These are phyloP conservation scores for Neonectria hederae DNA, from an alignment of 2,329 filamentous ascomycete species.

Conservation along the genomic window DNA sequence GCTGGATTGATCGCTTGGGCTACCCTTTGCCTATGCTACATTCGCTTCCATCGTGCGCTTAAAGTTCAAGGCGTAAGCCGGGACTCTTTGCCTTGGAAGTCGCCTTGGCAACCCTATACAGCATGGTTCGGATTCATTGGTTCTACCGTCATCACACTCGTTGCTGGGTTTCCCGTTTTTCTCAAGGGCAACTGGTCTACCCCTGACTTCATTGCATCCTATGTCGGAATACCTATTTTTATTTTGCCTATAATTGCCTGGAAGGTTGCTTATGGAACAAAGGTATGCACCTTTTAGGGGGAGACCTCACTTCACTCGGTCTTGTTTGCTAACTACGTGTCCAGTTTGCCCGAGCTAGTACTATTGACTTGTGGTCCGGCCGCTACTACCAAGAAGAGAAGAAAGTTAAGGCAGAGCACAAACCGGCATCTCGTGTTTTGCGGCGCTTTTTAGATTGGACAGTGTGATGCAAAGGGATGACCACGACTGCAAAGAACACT, in stretches of 20 bases:
- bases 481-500: not conserved
- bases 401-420: not conserved
- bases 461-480: not conserved
- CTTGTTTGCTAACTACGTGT: not conserved
- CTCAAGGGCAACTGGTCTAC: slow-evolving; percentile 71
- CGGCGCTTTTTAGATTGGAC: not conserved
- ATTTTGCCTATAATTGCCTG: slow-evolving; percentile 68
- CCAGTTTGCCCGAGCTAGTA: slow-evolving; percentile 49
- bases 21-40: slow-evolving; percentile 65
- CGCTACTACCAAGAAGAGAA: slow-evolving; percentile 26
- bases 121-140: slow-evolving; percentile 68
- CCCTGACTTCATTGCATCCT: slow-evolving; percentile 71
- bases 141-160: slow-evolving; percentile 70
- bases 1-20: slow-evolving; percentile 70
- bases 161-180: slow-evolving; percentile 81
- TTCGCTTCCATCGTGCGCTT: slow-evolving; percentile 61
- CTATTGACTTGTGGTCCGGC: slow-evolving; percentile 60
- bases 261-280: slow-evolving; percentile 53
- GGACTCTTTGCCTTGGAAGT: slow-evolving; percentile 61
- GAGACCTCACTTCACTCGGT: too few relatives aligned
- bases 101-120: slow-evolving; percentile 68
- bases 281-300: slow-evolving; percentile 10
- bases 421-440: not conserved
- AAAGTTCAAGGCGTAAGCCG: slow-evolving; percentile 65
- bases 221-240: slow-evolving; percentile 71